Conservation (phyloP, 2,329 filamentous ascomycete species). For the Fusarium anthophilum region DNA sequence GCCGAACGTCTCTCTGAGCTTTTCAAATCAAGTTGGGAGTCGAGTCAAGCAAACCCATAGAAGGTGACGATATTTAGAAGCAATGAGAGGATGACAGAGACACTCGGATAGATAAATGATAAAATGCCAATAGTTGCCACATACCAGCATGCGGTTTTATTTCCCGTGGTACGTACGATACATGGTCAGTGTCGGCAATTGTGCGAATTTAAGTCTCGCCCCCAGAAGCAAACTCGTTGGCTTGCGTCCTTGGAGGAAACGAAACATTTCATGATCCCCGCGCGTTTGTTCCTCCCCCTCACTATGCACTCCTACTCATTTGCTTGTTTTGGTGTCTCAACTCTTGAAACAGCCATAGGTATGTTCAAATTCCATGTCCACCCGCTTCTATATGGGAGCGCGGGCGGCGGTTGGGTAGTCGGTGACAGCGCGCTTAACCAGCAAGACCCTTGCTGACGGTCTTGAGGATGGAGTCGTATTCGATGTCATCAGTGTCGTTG, state of each 20-base stretch:
- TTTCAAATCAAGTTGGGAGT: slow-evolving; percentile 78
- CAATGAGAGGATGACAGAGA: slow-evolving; percentile 19
- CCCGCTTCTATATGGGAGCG: slow-evolving; percentile 33
- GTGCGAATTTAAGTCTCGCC: slow-evolving; percentile 42
- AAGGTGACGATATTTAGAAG: slow-evolving; percentile 18
- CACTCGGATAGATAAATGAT: slow-evolving; percentile 27
- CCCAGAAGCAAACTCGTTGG: slow-evolving; percentile 37
- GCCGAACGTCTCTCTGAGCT: slow-evolving; percentile 71
- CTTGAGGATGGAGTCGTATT: slow-evolving; percentile 76
- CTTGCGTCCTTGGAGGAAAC: slow-evolving; percentile 26
- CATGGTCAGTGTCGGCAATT: slow-evolving; percentile 44
- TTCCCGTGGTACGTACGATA: slow-evolving; percentile 45
- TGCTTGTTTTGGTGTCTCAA: slow-evolving; percentile 38
- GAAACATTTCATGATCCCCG: slow-evolving; percentile 29
- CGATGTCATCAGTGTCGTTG: slow-evolving; percentile 85
- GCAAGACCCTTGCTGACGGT: slow-evolving; percentile 71
- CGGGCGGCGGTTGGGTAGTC: slow-evolving; percentile 17
- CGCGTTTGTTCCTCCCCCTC: slow-evolving; percentile 26
- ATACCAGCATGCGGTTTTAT: slow-evolving; percentile 44
- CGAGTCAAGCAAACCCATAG: slow-evolving; percentile 47
- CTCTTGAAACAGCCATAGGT: slow-evolving; percentile 41
- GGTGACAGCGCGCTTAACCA: slow-evolving; percentile 48
- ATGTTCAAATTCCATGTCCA: slow-evolving; percentile 41
- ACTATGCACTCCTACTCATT: slow-evolving; percentile 42
- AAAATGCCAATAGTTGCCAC: slow-evolving; percentile 38